These are phyloP conservation scores for Penicillium fimorum DNA, from an alignment of 495 filamentous ascomycete genomes.

Conservation along the genomic window DNA sequence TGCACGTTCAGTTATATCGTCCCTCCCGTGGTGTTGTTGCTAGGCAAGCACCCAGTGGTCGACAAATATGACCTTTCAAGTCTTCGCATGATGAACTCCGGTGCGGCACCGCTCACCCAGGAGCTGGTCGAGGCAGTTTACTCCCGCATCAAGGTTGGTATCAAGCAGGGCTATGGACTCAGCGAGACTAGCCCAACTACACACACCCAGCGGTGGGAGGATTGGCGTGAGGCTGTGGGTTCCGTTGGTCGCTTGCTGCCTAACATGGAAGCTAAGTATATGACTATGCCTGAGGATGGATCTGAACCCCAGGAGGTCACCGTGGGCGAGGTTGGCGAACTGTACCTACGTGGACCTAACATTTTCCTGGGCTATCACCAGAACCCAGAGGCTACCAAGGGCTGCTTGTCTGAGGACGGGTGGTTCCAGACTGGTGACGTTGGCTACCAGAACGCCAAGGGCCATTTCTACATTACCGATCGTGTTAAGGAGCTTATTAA, in stretches of 20 bases:
- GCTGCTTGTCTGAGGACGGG: slow-evolving; percentile 57
- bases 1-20: slow-evolving; percentile 82
- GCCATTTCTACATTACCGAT: slow-evolving; percentile 73
- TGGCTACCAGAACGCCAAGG: slow-evolving; percentile 57
- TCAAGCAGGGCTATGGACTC: slow-evolving; percentile 89
- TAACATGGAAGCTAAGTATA: slow-evolving; percentile 80
- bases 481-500: slow-evolving; percentile 92
- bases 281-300: slow-evolving; percentile 54
- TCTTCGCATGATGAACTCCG: slow-evolving; percentile 82
- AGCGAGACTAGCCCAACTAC: slow-evolving; percentile 66
- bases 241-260: slow-evolving; percentile 78
- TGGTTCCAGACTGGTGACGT: slow-evolving; percentile 69
- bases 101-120: slow-evolving; percentile 81
- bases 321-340: slow-evolving; percentile 63
- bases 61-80: slow-evolving; percentile 76
- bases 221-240: slow-evolving; percentile 76
- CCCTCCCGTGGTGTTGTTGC: slow-evolving; percentile 77
- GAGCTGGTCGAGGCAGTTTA: slow-evolving; percentile 82
- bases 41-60: slow-evolving; percentile 76
- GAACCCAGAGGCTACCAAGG: slow-evolving; percentile 66
- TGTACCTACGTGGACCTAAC: slow-evolving; percentile 61
- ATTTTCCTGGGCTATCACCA: slow-evolving; percentile 74
- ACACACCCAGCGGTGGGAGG: slow-evolving; percentile 64
- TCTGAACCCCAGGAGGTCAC: slow-evolving; percentile 57
- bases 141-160: slow-evolving; percentile 66